Conservation (phyloP, 169 alveolate species). For the Prorocentrum cordatum region DNA sequence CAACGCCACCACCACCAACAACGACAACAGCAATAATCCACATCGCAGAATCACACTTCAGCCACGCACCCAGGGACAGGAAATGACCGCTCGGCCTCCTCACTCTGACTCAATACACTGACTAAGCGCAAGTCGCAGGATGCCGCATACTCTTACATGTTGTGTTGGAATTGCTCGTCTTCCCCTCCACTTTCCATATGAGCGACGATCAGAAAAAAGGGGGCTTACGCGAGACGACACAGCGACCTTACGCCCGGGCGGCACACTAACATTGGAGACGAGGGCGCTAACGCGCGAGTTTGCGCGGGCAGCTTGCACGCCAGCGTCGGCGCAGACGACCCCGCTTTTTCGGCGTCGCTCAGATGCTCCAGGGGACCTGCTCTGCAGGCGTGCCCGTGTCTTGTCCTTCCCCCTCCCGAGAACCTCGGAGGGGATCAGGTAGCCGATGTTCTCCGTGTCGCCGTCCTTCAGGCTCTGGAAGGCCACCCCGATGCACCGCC, state of each 20-base stretch:
- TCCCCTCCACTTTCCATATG: background rate
- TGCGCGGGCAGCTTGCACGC: too few species aligned
- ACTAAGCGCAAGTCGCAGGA: too few species aligned
- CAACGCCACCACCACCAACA: too few species aligned
- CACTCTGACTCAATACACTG: background rate
- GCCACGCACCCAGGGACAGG: too few species aligned
- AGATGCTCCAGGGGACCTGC: background rate
- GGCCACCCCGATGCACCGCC: slow-evolving; percentile 75
- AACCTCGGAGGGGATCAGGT: slow-evolving; percentile 71
- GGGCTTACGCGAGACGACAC: too few species aligned
- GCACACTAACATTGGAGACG: too few species aligned
- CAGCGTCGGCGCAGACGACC: too few species aligned
- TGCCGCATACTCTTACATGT: background rate
- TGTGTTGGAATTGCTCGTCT: background rate
- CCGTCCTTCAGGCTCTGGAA: slow-evolving; percentile 73
- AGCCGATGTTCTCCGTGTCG: slow-evolving; percentile 75
- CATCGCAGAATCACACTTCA: too few species aligned
- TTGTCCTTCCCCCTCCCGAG: background rate
- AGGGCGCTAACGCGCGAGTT: too few species aligned
- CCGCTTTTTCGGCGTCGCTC: background rate
- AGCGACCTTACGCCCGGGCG: too few species aligned
- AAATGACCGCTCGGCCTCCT: too few species aligned
- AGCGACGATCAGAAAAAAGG: background rate
- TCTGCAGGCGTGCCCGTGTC: background rate
- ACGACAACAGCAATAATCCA: too few species aligned